These are phyloP conservation scores for Neofusicoccum ribis DNA, from an alignment of 2,329 filamentous ascomycete species.

Conservation along the genomic window DNA sequence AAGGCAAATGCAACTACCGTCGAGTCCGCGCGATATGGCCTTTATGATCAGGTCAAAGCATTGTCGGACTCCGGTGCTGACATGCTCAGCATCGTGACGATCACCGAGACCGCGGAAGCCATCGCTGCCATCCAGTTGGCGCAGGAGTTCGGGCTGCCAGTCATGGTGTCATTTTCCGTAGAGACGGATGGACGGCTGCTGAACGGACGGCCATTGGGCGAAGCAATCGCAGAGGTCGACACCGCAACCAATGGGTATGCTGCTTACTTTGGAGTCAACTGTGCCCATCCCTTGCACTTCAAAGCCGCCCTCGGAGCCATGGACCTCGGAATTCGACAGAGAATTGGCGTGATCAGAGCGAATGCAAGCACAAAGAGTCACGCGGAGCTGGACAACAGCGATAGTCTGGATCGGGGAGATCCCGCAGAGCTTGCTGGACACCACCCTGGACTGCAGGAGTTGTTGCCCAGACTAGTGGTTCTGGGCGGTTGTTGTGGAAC, in stretches of 20 bases:
- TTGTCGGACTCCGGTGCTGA: too few relatives aligned
- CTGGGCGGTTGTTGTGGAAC: neutral
- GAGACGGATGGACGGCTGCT: neutral
- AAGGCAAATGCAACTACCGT: too few relatives aligned
- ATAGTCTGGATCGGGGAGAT: neutral
- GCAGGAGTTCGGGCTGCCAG: neutral
- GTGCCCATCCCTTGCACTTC: neutral
- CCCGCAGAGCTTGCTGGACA: neutral
- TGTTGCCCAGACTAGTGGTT: neutral
- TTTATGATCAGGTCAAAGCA: too few relatives aligned
- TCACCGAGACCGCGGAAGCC: neutral
- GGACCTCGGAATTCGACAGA: neutral
- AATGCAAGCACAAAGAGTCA: neutral
- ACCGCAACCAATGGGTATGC: neutral
- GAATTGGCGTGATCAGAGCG: neutral
- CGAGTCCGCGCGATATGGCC: too few relatives aligned
- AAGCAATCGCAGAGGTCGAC: neutral
- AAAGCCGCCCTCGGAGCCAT: neutral
- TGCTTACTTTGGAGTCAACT: neutral
- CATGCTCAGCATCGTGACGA: too few relatives aligned
- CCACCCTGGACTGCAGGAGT: neutral
- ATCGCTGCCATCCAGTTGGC: neutral
- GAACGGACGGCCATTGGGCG: neutral
- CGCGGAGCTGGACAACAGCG: neutral
- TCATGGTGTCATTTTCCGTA: neutral